Evolutionary conservation across 164 flowering plant species (phyloP).

Genomic region (Nelumbo lutea): DNA sequence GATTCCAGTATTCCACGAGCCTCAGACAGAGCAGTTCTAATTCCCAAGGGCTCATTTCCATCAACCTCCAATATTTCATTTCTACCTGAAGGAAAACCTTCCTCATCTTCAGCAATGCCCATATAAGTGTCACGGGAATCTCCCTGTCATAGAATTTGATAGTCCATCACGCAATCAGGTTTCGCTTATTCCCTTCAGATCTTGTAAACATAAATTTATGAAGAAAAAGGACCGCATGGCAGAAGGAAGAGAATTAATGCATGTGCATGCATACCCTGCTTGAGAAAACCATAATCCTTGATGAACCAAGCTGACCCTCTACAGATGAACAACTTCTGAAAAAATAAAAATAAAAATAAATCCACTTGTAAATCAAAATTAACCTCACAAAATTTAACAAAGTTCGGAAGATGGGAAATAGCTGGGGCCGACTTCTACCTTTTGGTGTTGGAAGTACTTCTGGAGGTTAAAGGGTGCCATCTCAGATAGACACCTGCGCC

Average conservation of each 20-base stretch:
- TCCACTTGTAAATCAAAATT: background rate
- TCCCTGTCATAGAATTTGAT: conserved; percentile 28
- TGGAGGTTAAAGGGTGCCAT: conserved; percentile 13
- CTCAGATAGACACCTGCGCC: conserved; percentile 14
- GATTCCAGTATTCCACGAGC: conserved; percentile 35
- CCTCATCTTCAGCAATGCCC: conserved; percentile 24
- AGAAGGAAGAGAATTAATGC: background rate
- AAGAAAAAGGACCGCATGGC: background rate
- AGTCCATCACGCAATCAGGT: no score
- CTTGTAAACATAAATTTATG: no score
- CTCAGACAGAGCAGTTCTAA: conserved; percentile 33
- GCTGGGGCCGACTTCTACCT: conserved; percentile 21
- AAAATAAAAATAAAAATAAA: no score
- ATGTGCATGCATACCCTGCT: conserved; percentile 21
- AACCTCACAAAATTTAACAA: background rate
- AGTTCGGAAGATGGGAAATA: background rate
- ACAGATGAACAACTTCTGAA: conserved; percentile 22
- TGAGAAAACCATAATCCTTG: conserved; percentile 22
- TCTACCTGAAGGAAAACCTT: conserved; percentile 15
- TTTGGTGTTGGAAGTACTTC: conserved; percentile 14
- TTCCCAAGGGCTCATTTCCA: conserved; percentile 21
- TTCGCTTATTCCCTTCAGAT: no score
- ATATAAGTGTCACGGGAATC: conserved; percentile 25
- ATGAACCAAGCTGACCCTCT: conserved; percentile 7
- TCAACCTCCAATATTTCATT: conserved; percentile 20